phyloP scores from a whole-genome alignment of 2,329 filamentous ascomycete species.

The Aspergillus terreus region DNA sequence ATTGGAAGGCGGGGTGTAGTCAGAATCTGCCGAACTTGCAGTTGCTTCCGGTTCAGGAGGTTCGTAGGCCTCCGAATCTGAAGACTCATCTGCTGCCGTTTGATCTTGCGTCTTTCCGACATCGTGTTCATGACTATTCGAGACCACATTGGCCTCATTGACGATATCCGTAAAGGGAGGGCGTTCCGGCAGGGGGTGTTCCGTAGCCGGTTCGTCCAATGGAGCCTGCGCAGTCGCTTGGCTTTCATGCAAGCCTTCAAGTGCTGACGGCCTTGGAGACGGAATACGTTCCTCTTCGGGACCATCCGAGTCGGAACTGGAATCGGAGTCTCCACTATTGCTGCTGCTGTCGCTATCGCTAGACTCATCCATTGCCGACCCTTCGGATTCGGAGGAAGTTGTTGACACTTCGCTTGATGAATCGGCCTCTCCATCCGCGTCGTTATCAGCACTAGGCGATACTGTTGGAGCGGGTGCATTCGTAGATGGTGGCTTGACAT shows the following conservation, averaged over 20 bases:
- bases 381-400: conserved; percentile 23
- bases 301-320: conserved; percentile 12
- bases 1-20: conserved; percentile 42
- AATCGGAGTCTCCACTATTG: conserved; percentile 15
- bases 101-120: conserved; percentile 11
- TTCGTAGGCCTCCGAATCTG: conserved; percentile 53
- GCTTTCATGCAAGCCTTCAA: too few relatives aligned
- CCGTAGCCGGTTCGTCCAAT: background rate
- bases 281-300: background rate
- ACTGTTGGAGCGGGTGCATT: too few relatives aligned
- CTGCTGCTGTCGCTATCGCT: conserved; percentile 23
- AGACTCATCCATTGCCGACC: conserved; percentile 40
- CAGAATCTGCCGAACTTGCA: conserved; percentile 23
- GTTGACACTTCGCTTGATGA: conserved; percentile 17
- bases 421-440: background rate
- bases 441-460: background rate
- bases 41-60: conserved; percentile 45
- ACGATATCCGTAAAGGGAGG: conserved; percentile 3
- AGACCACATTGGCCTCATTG: conserved; percentile 3
- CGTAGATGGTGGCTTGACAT: too few relatives aligned
- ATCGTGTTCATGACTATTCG: conserved; percentile 5
- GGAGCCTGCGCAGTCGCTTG: conserved; percentile 5
- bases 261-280: too few relatives aligned
- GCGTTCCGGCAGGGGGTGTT: conserved; percentile 9
- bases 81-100: conserved; percentile 24